These are phyloP conservation scores for Paramecium primaurelia DNA, from an alignment of 73 alveolate genomes.

Conservation along the genomic window DNA sequence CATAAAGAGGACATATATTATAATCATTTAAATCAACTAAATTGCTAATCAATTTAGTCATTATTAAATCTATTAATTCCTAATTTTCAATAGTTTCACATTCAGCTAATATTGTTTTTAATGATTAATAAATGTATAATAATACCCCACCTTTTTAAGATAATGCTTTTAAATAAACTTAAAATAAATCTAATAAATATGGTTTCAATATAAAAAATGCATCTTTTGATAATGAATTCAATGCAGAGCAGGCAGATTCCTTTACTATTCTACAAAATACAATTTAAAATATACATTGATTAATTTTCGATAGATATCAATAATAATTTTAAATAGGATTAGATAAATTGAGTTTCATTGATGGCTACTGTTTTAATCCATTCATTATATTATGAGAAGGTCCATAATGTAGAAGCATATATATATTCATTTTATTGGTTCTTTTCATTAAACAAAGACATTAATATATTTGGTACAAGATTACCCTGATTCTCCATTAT, in stretches of 20 bases:
- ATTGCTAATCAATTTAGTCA: not conserved
- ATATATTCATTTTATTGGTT: not conserved
- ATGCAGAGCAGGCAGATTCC: conserved; percentile 28
- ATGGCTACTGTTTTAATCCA: not conserved
- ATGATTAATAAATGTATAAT: not conserved
- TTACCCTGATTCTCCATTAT: not conserved
- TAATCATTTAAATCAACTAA: not conserved
- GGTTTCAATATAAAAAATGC: not conserved
- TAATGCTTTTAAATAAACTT: not conserved
- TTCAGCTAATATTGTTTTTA: not conserved
- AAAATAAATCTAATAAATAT: not conserved
- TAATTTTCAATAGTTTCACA: conserved; percentile 13
- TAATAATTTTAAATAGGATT: not conserved
- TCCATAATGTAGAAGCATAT: conserved; percentile 31
- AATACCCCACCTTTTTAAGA: not conserved
- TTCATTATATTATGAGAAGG: not conserved
- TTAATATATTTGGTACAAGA: not conserved
- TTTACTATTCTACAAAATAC: not conserved
- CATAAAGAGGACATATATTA: conserved; percentile 33
- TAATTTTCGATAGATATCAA: not conserved
- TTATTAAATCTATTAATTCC: not conserved
- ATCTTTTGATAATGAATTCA: not conserved
- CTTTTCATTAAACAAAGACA: not conserved
- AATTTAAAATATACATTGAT: not conserved
- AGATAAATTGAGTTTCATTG: not conserved